phyloP scores from a whole-genome alignment of 306 rosid species.

The Trifolium repens region DNA sequence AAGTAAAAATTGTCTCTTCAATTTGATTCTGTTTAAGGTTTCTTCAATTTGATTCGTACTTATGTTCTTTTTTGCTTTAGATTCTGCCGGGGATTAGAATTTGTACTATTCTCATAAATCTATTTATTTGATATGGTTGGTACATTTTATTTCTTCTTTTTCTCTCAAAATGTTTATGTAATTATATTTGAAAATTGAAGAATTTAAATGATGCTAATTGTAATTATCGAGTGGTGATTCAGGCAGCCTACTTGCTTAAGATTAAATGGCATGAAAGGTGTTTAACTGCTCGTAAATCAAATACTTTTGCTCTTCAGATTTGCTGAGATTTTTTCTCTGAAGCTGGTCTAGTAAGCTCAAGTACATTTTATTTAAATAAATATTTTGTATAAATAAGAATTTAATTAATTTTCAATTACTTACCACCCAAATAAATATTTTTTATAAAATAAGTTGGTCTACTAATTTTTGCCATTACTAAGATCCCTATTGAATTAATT shows the following conservation, averaged over 20 bases:
- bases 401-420: not conserved
- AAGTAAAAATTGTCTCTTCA: too few relatives aligned
- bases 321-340: conserved; percentile 77
- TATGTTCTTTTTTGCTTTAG: not conserved
- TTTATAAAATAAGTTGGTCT: too few relatives aligned
- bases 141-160: conserved; percentile 11
- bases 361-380: conserved; percentile 43
- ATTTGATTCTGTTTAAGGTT: not conserved
- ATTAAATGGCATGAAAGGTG: conserved; percentile 57
- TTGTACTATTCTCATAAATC: not conserved
- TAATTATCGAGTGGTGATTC: conserved; percentile 71
- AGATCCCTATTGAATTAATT: too few relatives aligned
- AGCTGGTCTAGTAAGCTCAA: conserved; percentile 93
- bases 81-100: not conserved
- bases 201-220: not conserved
- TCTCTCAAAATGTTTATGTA: not conserved
- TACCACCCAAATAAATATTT: not conserved
- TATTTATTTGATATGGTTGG: conserved; percentile 52
- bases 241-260: conserved; percentile 76
- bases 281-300: conserved; percentile 71
- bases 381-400: not conserved
- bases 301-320: conserved; percentile 84
- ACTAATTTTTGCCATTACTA: too few relatives aligned
- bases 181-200: not conserved
- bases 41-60: not conserved